phyloP scores from a whole-genome alignment of 192 early-diverging fungal genomes.

The Coemansia sp. region DNA sequence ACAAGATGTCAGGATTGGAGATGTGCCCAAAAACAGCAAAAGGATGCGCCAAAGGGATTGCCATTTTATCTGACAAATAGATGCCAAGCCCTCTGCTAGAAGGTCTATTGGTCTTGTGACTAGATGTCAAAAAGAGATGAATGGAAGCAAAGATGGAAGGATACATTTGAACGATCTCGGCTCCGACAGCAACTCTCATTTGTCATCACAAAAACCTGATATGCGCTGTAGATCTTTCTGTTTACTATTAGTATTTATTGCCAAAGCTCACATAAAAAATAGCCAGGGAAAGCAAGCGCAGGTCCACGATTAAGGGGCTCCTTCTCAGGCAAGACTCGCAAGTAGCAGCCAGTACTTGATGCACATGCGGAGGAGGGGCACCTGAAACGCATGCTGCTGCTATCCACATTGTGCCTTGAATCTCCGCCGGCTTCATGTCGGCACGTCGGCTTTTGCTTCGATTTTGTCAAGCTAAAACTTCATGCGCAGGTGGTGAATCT shows the following conservation, averaged over 20 bases:
- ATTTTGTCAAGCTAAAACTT: neutral
- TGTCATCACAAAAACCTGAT: neutral
- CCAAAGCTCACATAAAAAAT: neutral
- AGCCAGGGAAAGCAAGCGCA: neutral
- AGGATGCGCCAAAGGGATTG: neutral
- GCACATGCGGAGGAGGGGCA: neutral
- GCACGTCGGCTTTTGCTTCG: neutral
- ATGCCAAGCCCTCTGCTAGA: neutral
- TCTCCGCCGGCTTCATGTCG: constrained; percentile 8
- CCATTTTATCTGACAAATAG: neutral
- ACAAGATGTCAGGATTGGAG: neutral
- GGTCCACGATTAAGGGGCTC: neutral
- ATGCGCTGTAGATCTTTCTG: neutral
- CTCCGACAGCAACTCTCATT: neutral
- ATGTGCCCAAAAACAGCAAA: neutral
- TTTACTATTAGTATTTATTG: neutral
- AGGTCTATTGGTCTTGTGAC: neutral
- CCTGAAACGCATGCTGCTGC: neutral
- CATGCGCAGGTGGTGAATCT: neutral
- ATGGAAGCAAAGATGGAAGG: neutral
- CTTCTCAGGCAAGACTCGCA: neutral
- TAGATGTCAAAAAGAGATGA: neutral
- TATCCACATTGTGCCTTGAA: neutral
- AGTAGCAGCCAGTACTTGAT: neutral
- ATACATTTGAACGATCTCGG: neutral